These are phyloP conservation scores for Diatrype stigma DNA, from an alignment of 2,329 filamentous ascomycete species.

Conservation along the genomic window DNA sequence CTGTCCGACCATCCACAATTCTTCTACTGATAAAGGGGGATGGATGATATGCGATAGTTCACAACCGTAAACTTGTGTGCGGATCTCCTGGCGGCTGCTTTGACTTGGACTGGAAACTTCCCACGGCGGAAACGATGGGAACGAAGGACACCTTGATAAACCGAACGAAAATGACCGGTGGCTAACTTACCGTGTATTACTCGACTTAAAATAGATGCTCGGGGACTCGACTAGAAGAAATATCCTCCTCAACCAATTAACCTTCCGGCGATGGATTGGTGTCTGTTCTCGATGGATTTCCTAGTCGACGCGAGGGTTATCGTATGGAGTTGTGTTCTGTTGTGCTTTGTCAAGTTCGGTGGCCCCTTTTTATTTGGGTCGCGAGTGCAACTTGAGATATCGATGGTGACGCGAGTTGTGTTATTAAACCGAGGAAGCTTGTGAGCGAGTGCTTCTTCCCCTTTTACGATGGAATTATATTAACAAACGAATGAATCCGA, in stretches of 20 bases:
- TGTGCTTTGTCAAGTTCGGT: neutral
- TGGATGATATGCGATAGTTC: too few relatives aligned
- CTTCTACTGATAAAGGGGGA: too few relatives aligned
- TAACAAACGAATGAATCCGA: slow-evolving; percentile 36
- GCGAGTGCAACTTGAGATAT: slow-evolving; percentile 7
- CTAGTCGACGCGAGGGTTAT: neutral
- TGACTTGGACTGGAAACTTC: too few relatives aligned
- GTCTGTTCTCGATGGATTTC: neutral
- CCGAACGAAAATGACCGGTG: too few relatives aligned
- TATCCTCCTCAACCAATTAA: neutral
- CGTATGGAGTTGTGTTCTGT: neutral
- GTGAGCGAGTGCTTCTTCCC: slow-evolving; percentile 31
- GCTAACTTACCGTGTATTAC: too few relatives aligned
- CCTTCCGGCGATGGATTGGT: neutral
- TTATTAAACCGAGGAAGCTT: slow-evolving; percentile 33
- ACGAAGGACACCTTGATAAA: neutral
- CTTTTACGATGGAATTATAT: slow-evolving; percentile 29
- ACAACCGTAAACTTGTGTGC: too few relatives aligned
- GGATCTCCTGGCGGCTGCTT: too few relatives aligned
- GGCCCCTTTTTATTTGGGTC: slow-evolving; percentile 1
- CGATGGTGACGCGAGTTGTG: slow-evolving; percentile 11
- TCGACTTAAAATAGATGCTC: too few relatives aligned
- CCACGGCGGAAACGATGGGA: neutral
- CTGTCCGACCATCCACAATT: neutral
- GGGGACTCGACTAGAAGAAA: neutral